Base-by-base conservation (phyloP, 495 filamentous ascomycete genomes). In the Xylaria nigripes region DNA sequence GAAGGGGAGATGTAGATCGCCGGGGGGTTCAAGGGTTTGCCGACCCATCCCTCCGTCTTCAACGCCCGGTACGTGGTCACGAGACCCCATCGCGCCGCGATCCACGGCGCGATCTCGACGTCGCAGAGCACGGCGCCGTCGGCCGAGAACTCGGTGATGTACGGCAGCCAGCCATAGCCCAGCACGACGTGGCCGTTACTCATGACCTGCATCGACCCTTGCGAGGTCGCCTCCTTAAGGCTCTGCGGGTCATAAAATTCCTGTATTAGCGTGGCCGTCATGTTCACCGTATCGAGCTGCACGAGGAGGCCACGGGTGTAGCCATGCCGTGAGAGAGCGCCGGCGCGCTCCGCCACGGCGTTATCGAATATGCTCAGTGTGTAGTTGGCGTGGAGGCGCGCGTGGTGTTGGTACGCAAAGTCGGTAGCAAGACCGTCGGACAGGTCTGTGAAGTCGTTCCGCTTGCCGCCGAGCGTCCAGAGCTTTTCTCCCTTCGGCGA, bases 341-440 rank as follows among this genome's bases (percentile, higher is more conserved):
- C 54, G n/a, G 46, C 15, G 25, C 44, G 48, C 30, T 52, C 41
- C 21, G 45, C 41, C n/a, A 57, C 61, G 51, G 67, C 61, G 40
- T 73, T 72, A 60, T 73, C 67, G 52, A 68, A 73, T 18, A 72
- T 57, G 43, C 58, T 66, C 51, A 72, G 55, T 10, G 42, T 57
- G n/a, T 55, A 23, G 47, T 58, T 64, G 8, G 60, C 63, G 72
- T 72, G 75, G 41, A 55, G 42, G 10, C 76, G 73, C 18, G 75
- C 77, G 51, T 81, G 70, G 58, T 81, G 79, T 58, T 82, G 79
- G 71, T 74, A 81, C 44, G 65, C 56, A 51, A 82, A 78, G 43
- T 69, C 70, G 1, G 74, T 77, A 16, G 72, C 75, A 6, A 52
- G 19, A 0, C 72, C 74, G 19, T 70, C 60, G 0, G 72, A 75